A percentile compares a stretch with the other conserved stretches of the same genome.
phyloP scores from a whole-genome alignment of 345 rosid genomes.

The Orychophragmus violaceus region DNA sequence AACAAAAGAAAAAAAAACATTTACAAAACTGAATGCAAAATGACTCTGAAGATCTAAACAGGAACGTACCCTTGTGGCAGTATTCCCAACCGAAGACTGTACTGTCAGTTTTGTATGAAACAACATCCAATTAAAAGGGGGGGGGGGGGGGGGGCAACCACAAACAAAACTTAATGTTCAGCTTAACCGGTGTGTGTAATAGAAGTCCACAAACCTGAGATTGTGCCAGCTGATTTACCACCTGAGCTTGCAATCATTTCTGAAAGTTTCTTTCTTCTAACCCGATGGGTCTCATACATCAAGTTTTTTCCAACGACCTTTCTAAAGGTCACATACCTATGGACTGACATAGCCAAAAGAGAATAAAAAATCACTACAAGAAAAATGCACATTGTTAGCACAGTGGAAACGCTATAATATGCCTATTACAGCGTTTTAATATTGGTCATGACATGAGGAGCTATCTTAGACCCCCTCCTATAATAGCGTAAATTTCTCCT shows the following conservation, averaged over 20 bases:
- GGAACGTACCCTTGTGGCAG: constrained; percentile 46
- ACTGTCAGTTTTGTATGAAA: constrained; percentile 40
- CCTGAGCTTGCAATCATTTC: constrained; percentile 87
- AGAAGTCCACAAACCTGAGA: constrained; percentile 50
- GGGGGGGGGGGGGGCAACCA: neutral
- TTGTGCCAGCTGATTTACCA: constrained; percentile 44
- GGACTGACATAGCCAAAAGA: no score
- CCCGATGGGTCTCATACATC: constrained; percentile 99
- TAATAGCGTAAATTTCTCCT: no score
- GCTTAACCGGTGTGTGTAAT: no score
- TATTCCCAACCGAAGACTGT: constrained; percentile 42
- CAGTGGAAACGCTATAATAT: no score
- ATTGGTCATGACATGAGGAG: no score
- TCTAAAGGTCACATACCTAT: no score
- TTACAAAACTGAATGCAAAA: constrained; percentile 2
- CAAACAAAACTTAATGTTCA: constrained; percentile 13
- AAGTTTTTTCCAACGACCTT: no score
- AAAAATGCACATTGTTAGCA: no score
- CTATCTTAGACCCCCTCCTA: no score
- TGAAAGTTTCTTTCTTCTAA: constrained; percentile 88
- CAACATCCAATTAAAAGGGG: constrained; percentile 18
- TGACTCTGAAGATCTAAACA: neutral
- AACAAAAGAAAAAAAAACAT: constrained; percentile 3
- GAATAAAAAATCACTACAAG: no score
- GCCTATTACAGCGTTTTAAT: no score